A percentile compares a stretch with the other conserved stretches of the same genome.
phyloP scores from a whole-genome alignment of 2,329 filamentous ascomycete genomes.

The Colletotrichum lupini region DNA sequence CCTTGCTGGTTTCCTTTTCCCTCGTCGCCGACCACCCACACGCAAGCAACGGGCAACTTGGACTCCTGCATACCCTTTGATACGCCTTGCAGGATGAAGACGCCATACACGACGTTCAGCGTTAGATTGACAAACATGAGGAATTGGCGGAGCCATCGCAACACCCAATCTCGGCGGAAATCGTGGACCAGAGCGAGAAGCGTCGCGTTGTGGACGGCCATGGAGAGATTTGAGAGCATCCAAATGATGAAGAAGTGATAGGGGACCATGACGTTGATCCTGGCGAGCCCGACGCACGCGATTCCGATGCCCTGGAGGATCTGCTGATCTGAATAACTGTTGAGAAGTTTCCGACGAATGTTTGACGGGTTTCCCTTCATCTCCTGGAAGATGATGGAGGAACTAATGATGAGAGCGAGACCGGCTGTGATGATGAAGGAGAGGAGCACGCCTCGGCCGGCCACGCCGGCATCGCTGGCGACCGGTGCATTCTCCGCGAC shows the following conservation, averaged over 20 bases:
- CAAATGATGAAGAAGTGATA: constrained; percentile 80
- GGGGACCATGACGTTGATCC: constrained; percentile 67
- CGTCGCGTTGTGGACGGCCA: constrained; percentile 73
- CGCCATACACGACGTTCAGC: constrained; percentile 65
- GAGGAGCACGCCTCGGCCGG: constrained; percentile 68
- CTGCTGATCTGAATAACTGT: constrained; percentile 75
- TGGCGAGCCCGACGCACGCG: constrained; percentile 71
- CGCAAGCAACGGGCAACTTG: constrained; percentile 70
- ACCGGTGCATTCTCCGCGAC: constrained; percentile 49
- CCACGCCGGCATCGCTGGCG: constrained; percentile 66
- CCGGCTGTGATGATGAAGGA: constrained; percentile 74
- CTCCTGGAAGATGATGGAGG: constrained; percentile 67
- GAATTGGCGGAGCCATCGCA: constrained; percentile 73
- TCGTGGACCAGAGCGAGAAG: constrained; percentile 74
- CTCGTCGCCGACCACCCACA: constrained; percentile 58
- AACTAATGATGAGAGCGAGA: constrained; percentile 65
- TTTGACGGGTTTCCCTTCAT: constrained; percentile 58
- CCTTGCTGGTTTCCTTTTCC: constrained; percentile 49
- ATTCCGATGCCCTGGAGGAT: constrained; percentile 77
- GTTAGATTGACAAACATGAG: constrained; percentile 75
- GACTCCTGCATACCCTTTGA: constrained; percentile 60
- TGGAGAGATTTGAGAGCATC: constrained; percentile 73
- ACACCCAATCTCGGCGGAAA: constrained; percentile 74
- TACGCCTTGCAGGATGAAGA: constrained; percentile 67
- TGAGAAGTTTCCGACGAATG: constrained; percentile 72